phyloP scores from a whole-genome alignment of 179 eudicot species.

The Vitellaria paradoxa region DNA sequence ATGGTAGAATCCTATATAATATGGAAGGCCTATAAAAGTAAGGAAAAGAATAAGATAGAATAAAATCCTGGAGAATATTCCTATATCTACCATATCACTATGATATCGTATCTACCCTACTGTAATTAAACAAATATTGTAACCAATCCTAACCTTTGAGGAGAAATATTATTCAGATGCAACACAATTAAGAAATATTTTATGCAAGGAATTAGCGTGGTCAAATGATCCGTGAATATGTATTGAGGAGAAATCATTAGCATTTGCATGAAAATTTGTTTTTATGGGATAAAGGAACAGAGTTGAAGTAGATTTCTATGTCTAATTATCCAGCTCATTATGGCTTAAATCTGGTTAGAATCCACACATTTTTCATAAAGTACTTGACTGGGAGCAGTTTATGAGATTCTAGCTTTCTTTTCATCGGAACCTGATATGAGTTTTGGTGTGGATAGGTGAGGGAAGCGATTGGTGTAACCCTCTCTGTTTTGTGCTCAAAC shows the following conservation, averaged over 20 bases:
- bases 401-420: background rate
- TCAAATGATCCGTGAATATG: background rate
- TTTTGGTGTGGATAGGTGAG: conserved; percentile 64
- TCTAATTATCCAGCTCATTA: background rate
- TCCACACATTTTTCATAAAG: background rate
- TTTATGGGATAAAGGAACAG: background rate
- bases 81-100: no score
- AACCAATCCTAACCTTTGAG: no score
- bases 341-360: background rate
- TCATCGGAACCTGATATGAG: background rate
- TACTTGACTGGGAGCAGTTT: background rate
- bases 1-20: no score
- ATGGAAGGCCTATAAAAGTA: no score
- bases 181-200: background rate
- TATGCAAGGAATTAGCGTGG: background rate
- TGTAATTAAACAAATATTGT: no score
- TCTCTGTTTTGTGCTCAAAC: conserved; percentile 90
- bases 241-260: background rate
- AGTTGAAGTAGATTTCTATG: background rate
- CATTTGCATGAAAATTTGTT: background rate
- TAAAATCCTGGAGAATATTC: no score
- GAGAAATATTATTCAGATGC: background rate
- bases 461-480: conserved; percentile 90
- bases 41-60: no score
- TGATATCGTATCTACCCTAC: no score